Evolutionary conservation across 331 rosid genomes (phyloP).

Genomic region (Dryas integrifolia): DNA sequence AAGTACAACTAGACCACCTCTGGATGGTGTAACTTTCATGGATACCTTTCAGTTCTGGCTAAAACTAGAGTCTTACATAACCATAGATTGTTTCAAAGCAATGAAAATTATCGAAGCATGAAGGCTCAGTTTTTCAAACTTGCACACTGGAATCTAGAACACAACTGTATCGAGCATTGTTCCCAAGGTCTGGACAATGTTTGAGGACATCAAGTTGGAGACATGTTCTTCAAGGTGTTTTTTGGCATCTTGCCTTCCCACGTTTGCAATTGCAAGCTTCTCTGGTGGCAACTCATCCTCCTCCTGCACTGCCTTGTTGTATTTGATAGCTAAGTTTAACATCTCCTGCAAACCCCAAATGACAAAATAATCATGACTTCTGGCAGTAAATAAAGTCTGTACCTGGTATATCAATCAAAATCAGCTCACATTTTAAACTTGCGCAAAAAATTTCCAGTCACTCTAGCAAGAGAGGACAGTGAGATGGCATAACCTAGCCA

Average conservation of each 20-base stretch:
- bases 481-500: neutral
- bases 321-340: constrained; percentile 72
- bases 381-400: neutral
- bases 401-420: neutral
- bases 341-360: constrained; percentile 61
- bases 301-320: constrained; percentile 96
- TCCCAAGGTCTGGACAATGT: constrained; percentile 93
- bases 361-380: neutral
- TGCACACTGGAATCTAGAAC: constrained; percentile 56
- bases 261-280: constrained; percentile 91
- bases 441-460: neutral
- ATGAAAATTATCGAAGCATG: neutral
- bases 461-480: neutral
- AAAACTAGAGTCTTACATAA: neutral
- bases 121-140: constrained; percentile 10
- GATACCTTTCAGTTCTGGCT: neutral
- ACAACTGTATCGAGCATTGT: constrained; percentile 95
- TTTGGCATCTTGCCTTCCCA: constrained; percentile 97
- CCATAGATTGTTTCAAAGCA: neutral
- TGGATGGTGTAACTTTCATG: neutral
- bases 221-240: constrained; percentile 95
- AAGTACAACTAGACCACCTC: neutral
- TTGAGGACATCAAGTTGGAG: constrained; percentile 90
- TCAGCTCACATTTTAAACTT: neutral
- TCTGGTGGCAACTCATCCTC: constrained; percentile 94